Evolutionary conservation across 1,139 yeast genomes (phyloP), one percentile per base, ranked within the genome.

Genomic region (Debaryomyces udenii): DNA sequence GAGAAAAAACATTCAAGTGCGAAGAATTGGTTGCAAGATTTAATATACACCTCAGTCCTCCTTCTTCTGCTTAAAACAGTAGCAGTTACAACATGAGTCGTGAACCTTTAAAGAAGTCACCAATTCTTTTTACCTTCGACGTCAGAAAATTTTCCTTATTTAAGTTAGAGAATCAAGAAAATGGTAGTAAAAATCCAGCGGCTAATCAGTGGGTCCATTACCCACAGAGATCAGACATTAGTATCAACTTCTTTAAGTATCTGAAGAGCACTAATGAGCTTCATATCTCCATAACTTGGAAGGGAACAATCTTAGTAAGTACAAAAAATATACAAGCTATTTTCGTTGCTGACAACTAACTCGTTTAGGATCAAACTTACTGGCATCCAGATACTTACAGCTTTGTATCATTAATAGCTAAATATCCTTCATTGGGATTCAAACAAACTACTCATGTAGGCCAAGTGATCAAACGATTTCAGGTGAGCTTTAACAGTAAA

Each of bases 221-320:
- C 31, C 68, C 68, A 2, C 66, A 62, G 29, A 40, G 67, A 23
- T 44, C 63, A 7, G 62, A 57, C 27, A 31, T 62, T 13, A 48
- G 55, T 4, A 46, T 60, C 9, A 52, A 50, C 31, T 52, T 61
- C 31, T 41, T 52, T 17, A 35, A 42, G 15, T 30, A 41, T 27
- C 31, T 29, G 16, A 41, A 39, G 9, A 49, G 49, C 31, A 10
- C 18, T 27, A 27, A 35, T 23, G 26, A 43, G 44, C 4, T 34
- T 36, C n/a, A 48, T 48, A 10, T 40, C 43, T 13, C 42, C 53
- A n/a, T 40, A 40, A 18, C 18, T 10, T 62, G 66, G 65, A 59
- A 51, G 37, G 60, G 59, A 2, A 47, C 55, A 3, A 46, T 47
- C 6, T 42, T 59, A 33, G 64, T 57, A 51, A 27, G 62, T 38